Conservation (phyloP, 2,329 filamentous ascomycete species). For the Cryphonectria parasitica region DNA sequence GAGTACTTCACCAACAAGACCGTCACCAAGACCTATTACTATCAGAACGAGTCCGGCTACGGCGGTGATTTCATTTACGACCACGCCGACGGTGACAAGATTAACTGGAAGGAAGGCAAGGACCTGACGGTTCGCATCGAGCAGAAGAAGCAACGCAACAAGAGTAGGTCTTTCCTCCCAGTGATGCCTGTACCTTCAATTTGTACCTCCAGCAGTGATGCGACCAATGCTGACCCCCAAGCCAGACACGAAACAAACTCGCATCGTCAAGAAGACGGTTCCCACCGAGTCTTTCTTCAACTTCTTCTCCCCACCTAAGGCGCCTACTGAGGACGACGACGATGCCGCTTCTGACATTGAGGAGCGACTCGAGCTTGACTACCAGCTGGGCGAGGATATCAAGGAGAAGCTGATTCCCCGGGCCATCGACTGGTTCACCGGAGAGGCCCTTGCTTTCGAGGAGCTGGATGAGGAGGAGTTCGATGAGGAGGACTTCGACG, state of each 20-base stretch:
- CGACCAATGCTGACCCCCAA: constrained; percentile 30
- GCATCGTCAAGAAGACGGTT: constrained; percentile 98
- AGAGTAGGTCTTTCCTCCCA: constrained; percentile 67
- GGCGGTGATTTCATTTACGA: constrained; percentile 99
- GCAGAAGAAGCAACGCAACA: constrained; percentile 99
- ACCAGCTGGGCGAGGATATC: constrained; percentile 98
- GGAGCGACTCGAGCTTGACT: constrained; percentile 96
- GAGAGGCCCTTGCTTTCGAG: constrained; percentile 95
- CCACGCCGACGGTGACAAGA: constrained; percentile 96
- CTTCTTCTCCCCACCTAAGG: constrained; percentile 96
- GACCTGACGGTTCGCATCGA: constrained; percentile 94
- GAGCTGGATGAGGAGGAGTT: constrained; percentile 84
- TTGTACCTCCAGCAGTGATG: neutral
- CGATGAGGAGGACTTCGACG: constrained; percentile 81
- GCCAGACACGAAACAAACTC: constrained; percentile 96
- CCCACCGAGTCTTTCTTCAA: constrained; percentile 99
- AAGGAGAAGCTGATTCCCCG: constrained; percentile 99
- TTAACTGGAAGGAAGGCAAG: constrained; percentile 92
- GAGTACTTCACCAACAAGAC: constrained; percentile 98
- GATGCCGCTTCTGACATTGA: constrained; percentile 89
- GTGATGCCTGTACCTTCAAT: neutral
- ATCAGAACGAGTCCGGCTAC: constrained; percentile 98
- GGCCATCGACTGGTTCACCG: constrained; percentile 99
- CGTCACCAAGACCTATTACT: constrained; percentile 98
- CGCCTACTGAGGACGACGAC: constrained; percentile 73